Percentiles rank a stretch among this genome's conserved stretches.
phyloP scores from a whole-genome alignment of 108 stramenopile species.

The Skeletonema costatum region DNA sequence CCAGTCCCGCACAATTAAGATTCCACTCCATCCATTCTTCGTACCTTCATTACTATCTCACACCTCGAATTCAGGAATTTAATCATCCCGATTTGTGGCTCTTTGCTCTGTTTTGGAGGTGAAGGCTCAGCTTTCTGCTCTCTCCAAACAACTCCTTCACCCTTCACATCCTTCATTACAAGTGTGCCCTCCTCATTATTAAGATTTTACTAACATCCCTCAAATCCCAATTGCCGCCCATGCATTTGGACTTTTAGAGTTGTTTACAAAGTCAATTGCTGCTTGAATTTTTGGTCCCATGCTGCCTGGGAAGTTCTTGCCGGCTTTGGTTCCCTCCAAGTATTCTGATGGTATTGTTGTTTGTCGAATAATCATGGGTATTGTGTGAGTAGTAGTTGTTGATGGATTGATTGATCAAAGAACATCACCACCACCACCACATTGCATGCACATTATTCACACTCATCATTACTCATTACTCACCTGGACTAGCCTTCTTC shows the following conservation, averaged over 20 bases:
- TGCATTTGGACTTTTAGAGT: slow-evolving; percentile 48
- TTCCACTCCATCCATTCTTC: no score
- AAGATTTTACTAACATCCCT: slow-evolving; percentile 71
- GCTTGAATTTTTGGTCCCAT: slow-evolving; percentile 88
- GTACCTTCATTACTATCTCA: no score
- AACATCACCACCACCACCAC: no score
- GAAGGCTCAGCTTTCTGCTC: slow-evolving; percentile 12
- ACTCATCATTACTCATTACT: background rate
- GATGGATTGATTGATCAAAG: no score
- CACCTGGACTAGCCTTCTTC: slow-evolving; percentile 58
- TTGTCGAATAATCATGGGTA: background rate
- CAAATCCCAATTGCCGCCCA: slow-evolving; percentile 86
- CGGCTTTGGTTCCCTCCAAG: slow-evolving; percentile 61
- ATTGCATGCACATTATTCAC: no score
- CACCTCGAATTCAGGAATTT: no score
- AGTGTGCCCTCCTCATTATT: slow-evolving; percentile 70
- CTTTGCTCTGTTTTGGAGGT: slow-evolving; percentile 58
- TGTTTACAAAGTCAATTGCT: slow-evolving; percentile 74
- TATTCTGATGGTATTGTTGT: slow-evolving; percentile 44
- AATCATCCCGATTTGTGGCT: slow-evolving; percentile 61
- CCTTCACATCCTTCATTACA: slow-evolving; percentile 54
- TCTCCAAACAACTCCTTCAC: slow-evolving; percentile 70
- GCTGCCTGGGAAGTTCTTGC: slow-evolving; percentile 56
- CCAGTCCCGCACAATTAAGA: no score
- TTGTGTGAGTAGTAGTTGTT: no score